Evolutionary conservation across 1,284 basidiomycete species (phyloP).

Genomic region (Apiotrichum mycotoxinovorans): DNA sequence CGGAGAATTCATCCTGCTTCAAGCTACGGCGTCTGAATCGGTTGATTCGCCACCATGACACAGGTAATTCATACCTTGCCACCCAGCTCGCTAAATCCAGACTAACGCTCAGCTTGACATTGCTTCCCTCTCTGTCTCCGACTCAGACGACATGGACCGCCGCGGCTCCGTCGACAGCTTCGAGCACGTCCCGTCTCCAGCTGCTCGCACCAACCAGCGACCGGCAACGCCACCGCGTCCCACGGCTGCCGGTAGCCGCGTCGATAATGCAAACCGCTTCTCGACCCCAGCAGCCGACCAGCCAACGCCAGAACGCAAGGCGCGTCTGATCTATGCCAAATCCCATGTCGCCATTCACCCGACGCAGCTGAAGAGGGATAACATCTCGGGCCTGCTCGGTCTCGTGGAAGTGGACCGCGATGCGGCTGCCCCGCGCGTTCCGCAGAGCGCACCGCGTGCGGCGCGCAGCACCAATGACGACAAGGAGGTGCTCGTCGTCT

Average conservation of each 20-base stretch:
- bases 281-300: not conserved
- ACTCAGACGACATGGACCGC: not conserved
- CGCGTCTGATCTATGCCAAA: constrained; percentile 71
- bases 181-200: constrained; percentile 8
- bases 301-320: constrained; percentile 24
- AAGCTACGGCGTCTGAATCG: no score
- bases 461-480: not conserved
- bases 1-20: no score
- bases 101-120: no score
- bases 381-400: constrained; percentile 86
- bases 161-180: constrained; percentile 9
- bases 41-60: not conserved
- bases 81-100: not conserved
- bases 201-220: not conserved
- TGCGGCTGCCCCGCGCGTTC: constrained; percentile 7
- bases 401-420: constrained; percentile 62
- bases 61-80: not conserved
- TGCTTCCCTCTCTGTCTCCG: not conserved
- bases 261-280: not conserved
- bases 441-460: not conserved
- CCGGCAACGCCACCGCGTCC: not conserved
- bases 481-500: constrained; percentile 41
- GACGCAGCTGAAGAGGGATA: constrained; percentile 83
- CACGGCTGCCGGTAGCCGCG: not conserved
- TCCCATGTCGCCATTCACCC: constrained; percentile 93